A percentile compares a stretch with the other conserved stretches of the same genome.
Conservation (phyloP, 371 early-diverging fungal species). For the Vairimorpha necatrix region DNA sequence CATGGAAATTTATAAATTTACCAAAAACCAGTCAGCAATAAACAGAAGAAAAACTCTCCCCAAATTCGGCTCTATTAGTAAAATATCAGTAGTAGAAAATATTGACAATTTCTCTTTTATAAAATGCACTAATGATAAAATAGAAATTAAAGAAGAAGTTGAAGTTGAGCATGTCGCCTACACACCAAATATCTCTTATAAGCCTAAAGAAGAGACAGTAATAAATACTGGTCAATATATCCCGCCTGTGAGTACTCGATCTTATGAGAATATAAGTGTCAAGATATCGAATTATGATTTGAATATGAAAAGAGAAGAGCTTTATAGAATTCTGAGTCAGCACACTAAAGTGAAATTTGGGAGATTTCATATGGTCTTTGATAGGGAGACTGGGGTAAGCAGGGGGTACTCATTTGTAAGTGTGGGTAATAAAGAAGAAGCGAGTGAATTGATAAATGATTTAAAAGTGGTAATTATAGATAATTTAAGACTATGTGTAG, state of each 20-base stretch:
- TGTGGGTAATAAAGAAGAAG: constrained; percentile 40
- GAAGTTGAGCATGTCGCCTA: constrained; percentile 9
- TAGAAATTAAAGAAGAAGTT: constrained; percentile 1
- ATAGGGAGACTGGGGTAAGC: constrained; percentile 38
- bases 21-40: constrained; percentile 15
- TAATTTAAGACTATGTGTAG: constrained; percentile 22
- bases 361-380: constrained; percentile 41
- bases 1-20: constrained; percentile 24
- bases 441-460: constrained; percentile 29
- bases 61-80: constrained; percentile 9
- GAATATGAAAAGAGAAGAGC: constrained; percentile 28
- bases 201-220: neutral
- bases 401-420: constrained; percentile 53
- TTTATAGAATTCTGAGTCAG: neutral
- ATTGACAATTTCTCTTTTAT: neutral
- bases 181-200: neutral
- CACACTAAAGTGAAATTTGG: constrained; percentile 26
- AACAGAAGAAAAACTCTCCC: constrained; percentile 7
- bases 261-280: constrained; percentile 2
- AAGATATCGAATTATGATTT: constrained; percentile 30
- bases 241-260: neutral
- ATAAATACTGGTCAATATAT: neutral
- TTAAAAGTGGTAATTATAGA: constrained; percentile 28
- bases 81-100: constrained; percentile 10
- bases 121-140: constrained; percentile 5